Conservation (phyloP, 2,329 filamentous ascomycete species). For the Pseudocercospora pini-densiflorae region DNA sequence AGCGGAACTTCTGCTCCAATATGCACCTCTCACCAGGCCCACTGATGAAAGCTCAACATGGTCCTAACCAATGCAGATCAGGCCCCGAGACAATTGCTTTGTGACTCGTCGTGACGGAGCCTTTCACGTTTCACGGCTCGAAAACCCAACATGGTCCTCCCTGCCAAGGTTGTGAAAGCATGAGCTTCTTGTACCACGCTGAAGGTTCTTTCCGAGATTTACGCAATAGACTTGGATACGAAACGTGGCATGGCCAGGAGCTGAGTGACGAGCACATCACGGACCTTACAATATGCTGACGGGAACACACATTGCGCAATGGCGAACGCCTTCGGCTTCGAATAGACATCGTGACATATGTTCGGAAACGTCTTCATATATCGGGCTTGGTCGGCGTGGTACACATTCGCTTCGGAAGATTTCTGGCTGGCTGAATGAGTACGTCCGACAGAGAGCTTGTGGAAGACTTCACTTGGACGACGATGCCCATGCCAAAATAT, state of each 20-base stretch:
- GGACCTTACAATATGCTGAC: not conserved
- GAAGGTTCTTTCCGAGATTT: not conserved
- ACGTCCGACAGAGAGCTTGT: not conserved
- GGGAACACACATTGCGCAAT: not conserved
- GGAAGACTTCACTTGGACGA: not conserved
- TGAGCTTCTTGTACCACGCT: not conserved
- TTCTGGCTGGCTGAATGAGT: not conserved
- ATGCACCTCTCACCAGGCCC: not conserved
- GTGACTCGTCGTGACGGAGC: constrained; percentile 11
- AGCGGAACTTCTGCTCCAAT: not conserved
- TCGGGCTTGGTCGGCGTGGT: not conserved
- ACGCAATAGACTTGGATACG: not conserved
- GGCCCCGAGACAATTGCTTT: constrained; percentile 5
- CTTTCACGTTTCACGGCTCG: not conserved
- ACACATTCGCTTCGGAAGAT: not conserved
- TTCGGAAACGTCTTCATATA: not conserved
- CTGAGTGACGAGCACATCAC: not conserved
- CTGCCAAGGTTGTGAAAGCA: not conserved
- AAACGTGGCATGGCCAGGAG: not conserved
- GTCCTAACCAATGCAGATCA: not conserved
- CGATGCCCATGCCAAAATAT: not conserved
- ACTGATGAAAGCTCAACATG: not conserved
- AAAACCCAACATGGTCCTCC: not conserved
- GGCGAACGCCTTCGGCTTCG: not conserved
- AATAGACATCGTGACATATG: not conserved